Conservation (phyloP, 495 filamentous ascomycete genomes). For the Bacidia rubella region DNA sequence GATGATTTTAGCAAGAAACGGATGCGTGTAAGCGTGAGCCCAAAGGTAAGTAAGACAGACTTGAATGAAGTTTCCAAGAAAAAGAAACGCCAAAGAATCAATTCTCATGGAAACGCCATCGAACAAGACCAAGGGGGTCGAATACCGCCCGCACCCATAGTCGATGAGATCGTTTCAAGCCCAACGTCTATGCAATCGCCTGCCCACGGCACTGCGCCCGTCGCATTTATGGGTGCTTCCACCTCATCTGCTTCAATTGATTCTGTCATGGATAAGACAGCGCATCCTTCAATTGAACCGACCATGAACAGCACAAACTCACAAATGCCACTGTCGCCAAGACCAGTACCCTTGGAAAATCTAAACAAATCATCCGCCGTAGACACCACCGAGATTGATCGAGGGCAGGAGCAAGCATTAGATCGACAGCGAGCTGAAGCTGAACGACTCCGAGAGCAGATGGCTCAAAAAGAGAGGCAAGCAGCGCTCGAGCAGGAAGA, state of each 20-base stretch:
- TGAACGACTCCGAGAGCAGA: not conserved
- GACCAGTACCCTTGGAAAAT: constrained; percentile 2
- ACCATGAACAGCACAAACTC: not conserved
- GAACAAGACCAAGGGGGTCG: constrained; percentile 9
- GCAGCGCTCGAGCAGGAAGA: constrained; percentile 21
- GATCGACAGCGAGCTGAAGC: not conserved
- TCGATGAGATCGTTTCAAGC: constrained; percentile 24
- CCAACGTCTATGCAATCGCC: constrained; percentile 18
- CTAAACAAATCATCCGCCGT: not conserved
- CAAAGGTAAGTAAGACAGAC: constrained; percentile 43
- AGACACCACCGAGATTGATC: constrained; percentile 8
- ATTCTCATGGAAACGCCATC: constrained; percentile 21
- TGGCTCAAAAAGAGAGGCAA: constrained; percentile 24
- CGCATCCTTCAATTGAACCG: not conserved
- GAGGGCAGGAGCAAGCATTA: constrained; percentile 27
- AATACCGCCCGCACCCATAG: constrained; percentile 21
- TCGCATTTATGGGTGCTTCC: constrained; percentile 20
- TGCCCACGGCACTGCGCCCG: constrained; percentile 20
- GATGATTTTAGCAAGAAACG: constrained; percentile 45
- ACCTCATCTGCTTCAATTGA: constrained; percentile 3
- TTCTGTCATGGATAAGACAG: not conserved
- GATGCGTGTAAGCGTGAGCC: constrained; percentile 51
- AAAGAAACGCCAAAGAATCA: constrained; percentile 35
- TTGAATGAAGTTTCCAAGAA: constrained; percentile 32
- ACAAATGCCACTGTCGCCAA: constrained; percentile 6